Evolutionary conservation across 2,329 filamentous ascomycete species (phyloP), one percentile per base, ranked within the genome.

Genomic region (Scedosporium apiospermum): DNA sequence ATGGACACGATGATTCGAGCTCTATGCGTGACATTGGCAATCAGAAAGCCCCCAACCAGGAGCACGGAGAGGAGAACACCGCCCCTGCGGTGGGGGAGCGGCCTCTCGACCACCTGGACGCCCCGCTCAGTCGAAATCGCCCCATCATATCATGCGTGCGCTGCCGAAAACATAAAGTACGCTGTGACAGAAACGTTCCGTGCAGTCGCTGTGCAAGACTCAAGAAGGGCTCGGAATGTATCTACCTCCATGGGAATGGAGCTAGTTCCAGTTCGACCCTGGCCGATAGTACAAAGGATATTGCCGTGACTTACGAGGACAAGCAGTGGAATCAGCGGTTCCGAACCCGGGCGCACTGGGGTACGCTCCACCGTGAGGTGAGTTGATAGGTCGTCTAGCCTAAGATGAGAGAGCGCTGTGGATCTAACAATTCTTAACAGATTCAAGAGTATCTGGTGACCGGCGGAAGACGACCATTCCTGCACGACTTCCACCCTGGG

Each of bases 171-270:
- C 72, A 74, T 63, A 75, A 75, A 59, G 73, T 75, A 51, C 74
- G 74, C 62, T 75, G 73, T 60, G 73, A 75, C 66, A 75, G 74
- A 65, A 71, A 74, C 62, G 64, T 74, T 53, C 72, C 73, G 2
- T 75, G 73, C 55, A 71, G 70, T 2, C 69, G 73, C 1, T 75
- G 73, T 65, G 71, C 71, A 60, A 66, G 49, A 53, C 49, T 53
- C 4, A n/a, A 67, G 6, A 75, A 71, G 42, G 72, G 72, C 18
- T 74, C 74, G 53, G 71, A 69, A 16, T 65, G 71, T 10, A 71
- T 73, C 44, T 75, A 72, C 63, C 74, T 73, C 63, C 74, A 74
- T 62, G 74, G 68, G 62, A 73, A 72, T 66, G 73, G 73, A 67
- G 12, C 23, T 30, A 58, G 30, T 10, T 73, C 69, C 57, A 68